phyloP scores from a whole-genome alignment of 192 early-diverging fungal species.

The Pilobolus umbonatus region DNA sequence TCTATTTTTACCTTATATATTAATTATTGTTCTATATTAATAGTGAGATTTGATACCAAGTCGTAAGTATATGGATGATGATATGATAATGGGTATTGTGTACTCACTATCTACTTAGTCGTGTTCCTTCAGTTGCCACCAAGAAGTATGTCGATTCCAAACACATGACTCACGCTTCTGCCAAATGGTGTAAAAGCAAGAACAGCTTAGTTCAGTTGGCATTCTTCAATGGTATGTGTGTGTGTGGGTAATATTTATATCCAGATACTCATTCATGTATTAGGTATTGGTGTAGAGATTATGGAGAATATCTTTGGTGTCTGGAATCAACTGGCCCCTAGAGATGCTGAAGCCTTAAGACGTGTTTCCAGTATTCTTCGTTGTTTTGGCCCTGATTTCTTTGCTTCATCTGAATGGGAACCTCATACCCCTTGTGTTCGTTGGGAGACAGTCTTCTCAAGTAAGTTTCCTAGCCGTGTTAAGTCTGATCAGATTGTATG shows the following conservation, averaged over 20 bases:
- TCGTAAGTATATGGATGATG: slow-evolving; percentile 3
- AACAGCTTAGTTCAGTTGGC: slow-evolving; percentile 16
- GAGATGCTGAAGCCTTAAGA: slow-evolving; percentile 19
- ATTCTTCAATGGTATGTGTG: slow-evolving; percentile 18
- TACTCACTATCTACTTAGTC: not conserved
- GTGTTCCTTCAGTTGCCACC: slow-evolving; percentile 18
- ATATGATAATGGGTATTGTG: not conserved
- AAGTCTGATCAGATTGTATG: slow-evolving; percentile 6
- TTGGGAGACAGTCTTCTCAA: slow-evolving; percentile 16
- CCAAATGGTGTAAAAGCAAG: slow-evolving; percentile 21
- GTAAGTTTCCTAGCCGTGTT: not conserved
- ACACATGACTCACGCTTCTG: slow-evolving; percentile 19
- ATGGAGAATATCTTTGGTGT: slow-evolving; percentile 28
- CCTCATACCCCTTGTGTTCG: slow-evolving; percentile 20
- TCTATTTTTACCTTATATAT: not conserved
- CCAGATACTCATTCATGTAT: not conserved
- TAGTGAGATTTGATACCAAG: slow-evolving; percentile 19
- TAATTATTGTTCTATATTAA: not conserved
- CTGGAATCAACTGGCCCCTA: slow-evolving; percentile 19
- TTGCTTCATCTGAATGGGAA: slow-evolving; percentile 17
- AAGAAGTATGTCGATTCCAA: slow-evolving; percentile 13
- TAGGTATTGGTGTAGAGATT: slow-evolving; percentile 24
- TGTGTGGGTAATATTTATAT: not conserved
- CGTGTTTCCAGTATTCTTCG: slow-evolving; percentile 17
- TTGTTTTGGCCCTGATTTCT: slow-evolving; percentile 19